These are phyloP conservation scores for Lentithecium fluviatile DNA, from an alignment of 495 filamentous ascomycete genomes.

Conservation along the genomic window DNA sequence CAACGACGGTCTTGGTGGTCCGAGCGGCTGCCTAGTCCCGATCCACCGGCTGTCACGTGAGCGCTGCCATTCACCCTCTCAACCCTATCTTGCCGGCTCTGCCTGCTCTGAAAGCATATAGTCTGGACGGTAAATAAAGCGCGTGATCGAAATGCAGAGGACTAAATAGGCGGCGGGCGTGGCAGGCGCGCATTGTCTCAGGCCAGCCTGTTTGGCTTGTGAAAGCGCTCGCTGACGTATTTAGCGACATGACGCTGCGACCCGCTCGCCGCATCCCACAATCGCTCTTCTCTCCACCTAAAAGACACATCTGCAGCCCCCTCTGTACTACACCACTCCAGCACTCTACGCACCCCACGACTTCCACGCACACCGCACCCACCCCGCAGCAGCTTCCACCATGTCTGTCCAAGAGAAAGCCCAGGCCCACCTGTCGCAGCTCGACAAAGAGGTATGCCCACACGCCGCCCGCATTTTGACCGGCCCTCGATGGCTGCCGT, in stretches of 20 bases:
- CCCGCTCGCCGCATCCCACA: slow-evolving; percentile 14
- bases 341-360: slow-evolving; percentile 2
- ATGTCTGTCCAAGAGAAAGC: slow-evolving; percentile 89
- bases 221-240: slow-evolving; percentile 31
- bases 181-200: no score
- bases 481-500: background rate
- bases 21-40: background rate
- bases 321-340: slow-evolving; percentile 4
- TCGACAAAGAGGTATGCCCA: slow-evolving; percentile 89
- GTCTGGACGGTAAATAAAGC: no score
- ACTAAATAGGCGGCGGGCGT: no score
- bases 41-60: no score
- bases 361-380: slow-evolving; percentile 1
- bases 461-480: slow-evolving; percentile 22
- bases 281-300: slow-evolving; percentile 18
- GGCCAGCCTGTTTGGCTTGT: slow-evolving; percentile 20
- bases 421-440: slow-evolving; percentile 81
- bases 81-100: no score
- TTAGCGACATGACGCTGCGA: slow-evolving; percentile 29
- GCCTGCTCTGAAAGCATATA: no score
- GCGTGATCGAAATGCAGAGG: no score
- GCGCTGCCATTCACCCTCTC: no score
- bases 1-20: background rate
- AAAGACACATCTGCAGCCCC: slow-evolving; percentile 13
- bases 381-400: slow-evolving; percentile 30